Conservation (phyloP, 352 stramenopile species). For the Lagenidium sp. region DNA sequence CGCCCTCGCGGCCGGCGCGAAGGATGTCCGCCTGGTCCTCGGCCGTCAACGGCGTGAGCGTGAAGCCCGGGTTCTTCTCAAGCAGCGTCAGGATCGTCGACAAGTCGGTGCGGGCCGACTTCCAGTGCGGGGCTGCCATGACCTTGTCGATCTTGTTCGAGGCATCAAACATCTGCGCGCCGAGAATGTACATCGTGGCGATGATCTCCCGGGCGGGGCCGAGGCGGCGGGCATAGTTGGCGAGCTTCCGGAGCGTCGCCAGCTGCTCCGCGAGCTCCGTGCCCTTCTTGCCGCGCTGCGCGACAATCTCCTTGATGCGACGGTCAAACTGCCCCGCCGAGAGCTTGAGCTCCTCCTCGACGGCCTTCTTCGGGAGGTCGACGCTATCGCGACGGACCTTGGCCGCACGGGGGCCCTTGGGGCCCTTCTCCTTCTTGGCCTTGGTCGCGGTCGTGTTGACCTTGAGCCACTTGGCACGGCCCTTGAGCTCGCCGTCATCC, state of each 20-base stretch:
- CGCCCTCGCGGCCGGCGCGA: constrained; percentile 56
- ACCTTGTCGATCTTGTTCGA: constrained; percentile 81
- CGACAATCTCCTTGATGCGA: constrained; percentile 79
- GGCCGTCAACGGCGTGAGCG: constrained; percentile 53
- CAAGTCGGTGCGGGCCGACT: constrained; percentile 55
- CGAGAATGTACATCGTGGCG: constrained; percentile 75
- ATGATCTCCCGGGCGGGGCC: constrained; percentile 68
- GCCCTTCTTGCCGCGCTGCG: constrained; percentile 76
- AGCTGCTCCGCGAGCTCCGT: constrained; percentile 71
- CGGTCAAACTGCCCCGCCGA: constrained; percentile 69
- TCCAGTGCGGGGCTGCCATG: constrained; percentile 75
- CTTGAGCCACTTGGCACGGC: constrained; percentile 95
- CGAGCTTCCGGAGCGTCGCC: constrained; percentile 58
- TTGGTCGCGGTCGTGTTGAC: constrained; percentile 67
- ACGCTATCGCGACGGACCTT: constrained; percentile 41
- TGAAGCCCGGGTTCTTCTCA: constrained; percentile 79
- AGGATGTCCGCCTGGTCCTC: constrained; percentile 85
- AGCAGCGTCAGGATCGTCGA: constrained; percentile 60
- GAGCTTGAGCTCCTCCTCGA: constrained; percentile 82
- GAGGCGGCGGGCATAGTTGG: constrained; percentile 69
- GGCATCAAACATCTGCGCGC: constrained; percentile 76
- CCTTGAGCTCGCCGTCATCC: constrained; percentile 90
- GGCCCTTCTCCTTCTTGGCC: constrained; percentile 30
- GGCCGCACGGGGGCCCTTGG: constrained; percentile 26
- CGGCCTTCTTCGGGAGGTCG: constrained; percentile 35